Evolutionary conservation across 192 early-diverging fungal species (phyloP), one percentile per base, ranked within the genome.

Genomic region (Backusella mclennaniae): DNA sequence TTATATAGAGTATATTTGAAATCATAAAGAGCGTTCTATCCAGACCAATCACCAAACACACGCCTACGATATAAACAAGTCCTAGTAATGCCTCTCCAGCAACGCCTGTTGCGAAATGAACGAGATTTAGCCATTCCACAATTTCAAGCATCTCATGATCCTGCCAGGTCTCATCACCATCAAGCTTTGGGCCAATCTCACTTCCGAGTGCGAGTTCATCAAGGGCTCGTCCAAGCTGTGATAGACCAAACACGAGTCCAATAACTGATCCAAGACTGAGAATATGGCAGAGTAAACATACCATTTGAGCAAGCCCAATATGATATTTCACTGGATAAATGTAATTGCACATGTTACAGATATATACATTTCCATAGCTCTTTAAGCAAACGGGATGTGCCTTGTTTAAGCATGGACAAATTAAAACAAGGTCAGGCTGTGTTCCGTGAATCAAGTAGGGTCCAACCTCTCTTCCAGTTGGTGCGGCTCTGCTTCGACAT

Each of bases 131-230:
- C 76, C 76, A 77, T 35, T 71, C 56, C 14, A 46, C 56, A 66
- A 77, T 77, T 1, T 63, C 15, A 36, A 8, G 36, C 70, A 77
- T 72, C 44, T 77, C 76, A 46, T 77, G 76, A 42, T 77, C 76
- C 8, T 73, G 71, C 76, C 76, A 77, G 33, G 52, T 72, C 23
- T 77, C 76, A 67, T 77, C 76, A 17, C 75, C 75, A 44, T 77
- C 76, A n/a, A 77, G 12, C 42, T 77, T 77, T 26, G 70, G 35
- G 0, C 70, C 71, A 29, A 73, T 73, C 36, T 77, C 76, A 35
- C 39, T 77, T 7, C 76, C 76, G 1, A 77, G 44, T 12, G 38
- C 76, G 3, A 77, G 15, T 21, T 77, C 44, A 17, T 73, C 76
- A 36, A 77, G 29, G 35, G 38, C 56, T 23, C 66, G 52, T 6